Evolutionary conservation across 306 rosid species (phyloP).

Genomic region (Pyrus bretschneideri): DNA sequence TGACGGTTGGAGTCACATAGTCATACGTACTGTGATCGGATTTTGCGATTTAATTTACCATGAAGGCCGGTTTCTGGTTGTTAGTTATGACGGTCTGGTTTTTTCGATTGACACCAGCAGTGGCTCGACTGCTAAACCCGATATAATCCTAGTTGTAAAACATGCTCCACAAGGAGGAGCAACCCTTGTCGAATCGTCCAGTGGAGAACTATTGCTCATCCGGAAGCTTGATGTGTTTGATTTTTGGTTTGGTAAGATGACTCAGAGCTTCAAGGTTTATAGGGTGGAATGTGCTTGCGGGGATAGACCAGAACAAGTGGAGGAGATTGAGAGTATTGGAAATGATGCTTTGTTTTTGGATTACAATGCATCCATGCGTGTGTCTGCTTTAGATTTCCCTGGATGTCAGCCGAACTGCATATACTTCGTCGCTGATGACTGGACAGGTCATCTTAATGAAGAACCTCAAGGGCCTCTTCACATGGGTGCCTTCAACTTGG

Average conservation of each 20-base stretch:
- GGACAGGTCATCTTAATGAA: not conserved
- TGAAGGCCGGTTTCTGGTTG: not conserved
- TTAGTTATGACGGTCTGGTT: not conserved
- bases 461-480: not conserved
- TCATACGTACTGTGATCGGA: not conserved
- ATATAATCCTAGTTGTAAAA: not conserved
- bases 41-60: not conserved
- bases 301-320: too few species aligned
- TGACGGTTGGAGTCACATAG: not conserved
- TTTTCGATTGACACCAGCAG: not conserved
- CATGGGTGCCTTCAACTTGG: not conserved
- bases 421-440: not conserved
- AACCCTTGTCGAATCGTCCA: not conserved
- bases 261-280: not conserved
- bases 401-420: not conserved
- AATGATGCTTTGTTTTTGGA: slow-evolving; percentile 6
- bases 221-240: not conserved
- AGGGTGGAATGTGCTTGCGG: not conserved
- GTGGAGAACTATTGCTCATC: not conserved
- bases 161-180: not conserved
- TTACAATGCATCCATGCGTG: not conserved
- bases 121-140: not conserved
- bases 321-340: not conserved
- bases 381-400: not conserved
- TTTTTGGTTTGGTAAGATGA: not conserved